phyloP scores from a whole-genome alignment of 2,329 filamentous ascomycete species.

The Stachybotrys chartarum region DNA sequence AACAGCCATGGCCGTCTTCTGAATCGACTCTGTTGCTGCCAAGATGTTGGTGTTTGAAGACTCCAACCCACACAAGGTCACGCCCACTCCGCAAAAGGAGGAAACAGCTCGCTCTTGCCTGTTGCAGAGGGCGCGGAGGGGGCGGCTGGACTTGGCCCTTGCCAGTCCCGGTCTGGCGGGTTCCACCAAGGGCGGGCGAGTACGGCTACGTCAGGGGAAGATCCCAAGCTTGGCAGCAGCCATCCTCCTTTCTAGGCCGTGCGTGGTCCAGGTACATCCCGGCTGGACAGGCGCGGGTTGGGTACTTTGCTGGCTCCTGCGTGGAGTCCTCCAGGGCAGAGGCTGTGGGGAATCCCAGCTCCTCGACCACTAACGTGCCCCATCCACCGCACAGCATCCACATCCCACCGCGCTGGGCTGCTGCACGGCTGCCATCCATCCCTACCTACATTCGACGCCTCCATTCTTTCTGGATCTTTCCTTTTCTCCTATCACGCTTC shows the following conservation, averaged over 20 bases:
- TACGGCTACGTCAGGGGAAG: background rate
- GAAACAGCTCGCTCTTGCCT: no score
- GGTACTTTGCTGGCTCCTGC: background rate
- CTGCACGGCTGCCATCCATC: background rate
- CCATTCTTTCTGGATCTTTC: background rate
- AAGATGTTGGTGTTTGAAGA: background rate
- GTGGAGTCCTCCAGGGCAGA: background rate
- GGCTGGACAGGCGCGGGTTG: background rate
- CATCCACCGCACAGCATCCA: background rate
- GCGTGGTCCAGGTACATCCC: background rate
- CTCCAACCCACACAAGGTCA: no score
- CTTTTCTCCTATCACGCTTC: background rate
- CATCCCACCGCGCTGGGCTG: background rate
- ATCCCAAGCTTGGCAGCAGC: background rate
- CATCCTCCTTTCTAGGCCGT: background rate
- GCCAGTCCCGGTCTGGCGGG: background rate
- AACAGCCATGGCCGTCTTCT: background rate
- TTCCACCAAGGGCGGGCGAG: background rate
- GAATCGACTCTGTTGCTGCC: background rate
- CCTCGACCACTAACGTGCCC: background rate
- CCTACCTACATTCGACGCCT: background rate
- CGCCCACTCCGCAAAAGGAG: no score
- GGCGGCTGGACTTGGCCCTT: background rate
- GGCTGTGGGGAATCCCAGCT: background rate
- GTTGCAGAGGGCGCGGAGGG: background rate